phyloP scores from a whole-genome alignment of 176 grass and related monocot species.

The Oryza nivara region DNA sequence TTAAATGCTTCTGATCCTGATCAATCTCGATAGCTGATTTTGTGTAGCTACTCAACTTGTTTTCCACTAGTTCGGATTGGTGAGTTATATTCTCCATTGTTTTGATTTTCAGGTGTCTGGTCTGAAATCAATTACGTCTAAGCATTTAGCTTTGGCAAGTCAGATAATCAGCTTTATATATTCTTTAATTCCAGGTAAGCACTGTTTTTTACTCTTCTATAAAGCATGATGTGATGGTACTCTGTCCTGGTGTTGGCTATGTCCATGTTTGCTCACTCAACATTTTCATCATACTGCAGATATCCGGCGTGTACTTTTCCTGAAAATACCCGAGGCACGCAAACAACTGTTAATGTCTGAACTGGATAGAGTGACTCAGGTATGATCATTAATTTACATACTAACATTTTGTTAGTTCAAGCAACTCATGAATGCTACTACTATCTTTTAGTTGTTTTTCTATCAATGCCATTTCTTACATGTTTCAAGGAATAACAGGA shows the following conservation, averaged over 20 bases:
- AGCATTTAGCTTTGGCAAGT: slow-evolving; percentile 98
- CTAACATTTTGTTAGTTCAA: slow-evolving; percentile 1
- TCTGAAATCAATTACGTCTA: slow-evolving; percentile 98
- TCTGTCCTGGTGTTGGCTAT: slow-evolving; percentile 20
- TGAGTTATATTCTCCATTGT: slow-evolving; percentile 14
- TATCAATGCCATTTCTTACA: slow-evolving; percentile 43
- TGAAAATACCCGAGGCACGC: slow-evolving; percentile 92
- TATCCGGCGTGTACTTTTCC: slow-evolving; percentile 79
- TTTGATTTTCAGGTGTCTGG: slow-evolving; percentile 83
- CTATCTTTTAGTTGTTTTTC: slow-evolving; percentile 17
- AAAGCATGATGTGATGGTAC: not conserved
- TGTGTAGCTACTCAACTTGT: slow-evolving; percentile 17
- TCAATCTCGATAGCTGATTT: slow-evolving; percentile 15
- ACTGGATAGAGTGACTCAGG: slow-evolving; percentile 96
- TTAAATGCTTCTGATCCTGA: not conserved
- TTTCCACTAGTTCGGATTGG: not conserved
- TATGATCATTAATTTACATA: slow-evolving; percentile 37
- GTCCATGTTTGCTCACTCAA: slow-evolving; percentile 15
- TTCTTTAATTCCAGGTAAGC: slow-evolving; percentile 89
- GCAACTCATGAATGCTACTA: not conserved
- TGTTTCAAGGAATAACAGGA: slow-evolving; percentile 64
- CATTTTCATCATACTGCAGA: slow-evolving; percentile 64
- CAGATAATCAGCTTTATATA: slow-evolving; percentile 96
- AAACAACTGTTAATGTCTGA: slow-evolving; percentile 79
- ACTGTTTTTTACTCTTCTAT: slow-evolving; percentile 29